Evolutionary conservation across 331 rosid species (phyloP), one percentile per base, ranked within the genome.

Genomic region (Arachis monticola): DNA sequence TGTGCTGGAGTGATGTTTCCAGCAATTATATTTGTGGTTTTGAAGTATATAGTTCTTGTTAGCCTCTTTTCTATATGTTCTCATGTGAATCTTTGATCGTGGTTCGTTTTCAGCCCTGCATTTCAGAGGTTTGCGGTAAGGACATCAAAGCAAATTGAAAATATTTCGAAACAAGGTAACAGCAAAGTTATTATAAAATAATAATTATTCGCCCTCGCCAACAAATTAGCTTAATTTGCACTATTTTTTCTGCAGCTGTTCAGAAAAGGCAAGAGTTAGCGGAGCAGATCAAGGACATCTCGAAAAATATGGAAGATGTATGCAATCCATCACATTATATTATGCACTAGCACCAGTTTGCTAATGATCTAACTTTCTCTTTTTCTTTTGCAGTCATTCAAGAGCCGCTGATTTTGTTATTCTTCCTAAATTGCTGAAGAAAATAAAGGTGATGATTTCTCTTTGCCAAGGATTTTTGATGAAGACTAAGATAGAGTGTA

Each of bases 51-150:
- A 46, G 27, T 51, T 10, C 27, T 30, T 71, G 47, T 66, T 59
- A 55, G 12, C 66, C 31, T 52, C 48, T 17, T 22, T 11, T 27
- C 57, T 52, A 6, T 12, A 22, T 22, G 51, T 7, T 64, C 76
- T 64, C 75, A 38, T 38, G 30, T 69, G 12, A 53, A 55, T 55
- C 10, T 72, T 68, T 47, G 8, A 50, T 67, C 55, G 59, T 81
- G 58, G 76, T 47, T 77, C 27, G 27, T 22, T 22, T 22, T 22
- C 84, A 94, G 98, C 83, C 94, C 87, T 38, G 38, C 96, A 30
- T 91, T 94, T 76, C 98, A 94, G 88, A 88, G 98, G 80, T 91
- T 94, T 82, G 98, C 98, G 1, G 96, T 94, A 77, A 90, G 90
- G 84, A 94, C 96, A 46, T 91, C 98, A 7, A 94, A 72, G 83